Conservation (phyloP, 768 basidiomycete species). For the Hemileccinum rubropunctum region DNA sequence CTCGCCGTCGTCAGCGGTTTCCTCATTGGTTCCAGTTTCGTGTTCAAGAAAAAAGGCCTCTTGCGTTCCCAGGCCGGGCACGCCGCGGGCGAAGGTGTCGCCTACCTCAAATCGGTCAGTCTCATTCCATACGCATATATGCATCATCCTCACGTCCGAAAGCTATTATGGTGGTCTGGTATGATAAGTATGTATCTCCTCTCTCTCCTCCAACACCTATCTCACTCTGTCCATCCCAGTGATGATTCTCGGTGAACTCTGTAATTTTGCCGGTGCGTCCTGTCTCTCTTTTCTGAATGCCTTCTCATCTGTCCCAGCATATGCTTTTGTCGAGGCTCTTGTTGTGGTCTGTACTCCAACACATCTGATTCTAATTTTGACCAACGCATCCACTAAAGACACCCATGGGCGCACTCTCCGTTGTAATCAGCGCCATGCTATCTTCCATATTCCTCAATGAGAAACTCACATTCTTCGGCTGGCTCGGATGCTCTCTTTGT, state of each 20-base stretch:
- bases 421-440: conserved; percentile 91
- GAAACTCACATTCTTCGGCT: conserved; percentile 92
- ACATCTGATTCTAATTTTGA: background rate
- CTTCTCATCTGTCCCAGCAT: conserved; percentile 43
- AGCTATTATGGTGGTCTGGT: conserved; percentile 92
- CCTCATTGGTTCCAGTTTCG: conserved; percentile 90
- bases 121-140: conserved; percentile 7
- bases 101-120: conserved; percentile 90
- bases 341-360: conserved; percentile 66
- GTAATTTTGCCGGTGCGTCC: conserved; percentile 77
- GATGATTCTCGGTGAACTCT: conserved; percentile 90
- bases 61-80: conserved; percentile 80
- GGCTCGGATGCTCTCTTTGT: conserved; percentile 91
- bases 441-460: conserved; percentile 94
- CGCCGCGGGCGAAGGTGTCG: conserved; percentile 80
- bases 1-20: conserved; percentile 77
- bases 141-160: background rate
- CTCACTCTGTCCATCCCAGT: conserved; percentile 37
- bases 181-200: conserved; percentile 60
- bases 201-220: too few relatives aligned
- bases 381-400: conserved; percentile 47
- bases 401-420: conserved; percentile 92
- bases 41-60: conserved; percentile 97
- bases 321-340: conserved; percentile 89
- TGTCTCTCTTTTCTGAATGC: background rate